Evolutionary conservation across 345 rosid genomes (phyloP).

Genomic region (Clausena lansium): DNA sequence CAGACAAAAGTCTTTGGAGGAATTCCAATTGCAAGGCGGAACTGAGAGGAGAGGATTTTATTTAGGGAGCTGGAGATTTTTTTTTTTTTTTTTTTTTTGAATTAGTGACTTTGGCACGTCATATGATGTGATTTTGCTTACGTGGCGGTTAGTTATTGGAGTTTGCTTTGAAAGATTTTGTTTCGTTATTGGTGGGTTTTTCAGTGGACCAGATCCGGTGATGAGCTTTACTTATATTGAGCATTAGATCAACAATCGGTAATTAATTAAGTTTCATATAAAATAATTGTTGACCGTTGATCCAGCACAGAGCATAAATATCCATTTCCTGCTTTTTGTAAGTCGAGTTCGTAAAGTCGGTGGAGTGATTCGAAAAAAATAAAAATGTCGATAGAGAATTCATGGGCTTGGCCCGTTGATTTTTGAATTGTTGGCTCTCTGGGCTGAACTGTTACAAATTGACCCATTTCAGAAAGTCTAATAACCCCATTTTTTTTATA

Average conservation of each 20-base stretch:
- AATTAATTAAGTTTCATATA: no score
- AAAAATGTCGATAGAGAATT: no score
- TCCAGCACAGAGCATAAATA: no score
- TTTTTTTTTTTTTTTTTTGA: neutral
- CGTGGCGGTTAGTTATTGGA: constrained; percentile 35
- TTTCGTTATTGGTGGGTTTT: neutral
- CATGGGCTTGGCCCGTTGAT: neutral
- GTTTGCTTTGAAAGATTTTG: neutral
- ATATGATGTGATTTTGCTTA: neutral
- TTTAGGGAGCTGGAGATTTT: neutral
- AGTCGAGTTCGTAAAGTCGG: neutral
- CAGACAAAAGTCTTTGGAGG: neutral
- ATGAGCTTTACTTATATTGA: no score
- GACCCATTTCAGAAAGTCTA: neutral
- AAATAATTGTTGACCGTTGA: no score
- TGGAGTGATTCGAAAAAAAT: neutral
- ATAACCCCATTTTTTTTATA: neutral
- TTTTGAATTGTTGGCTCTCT: no score
- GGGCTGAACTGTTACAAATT: neutral
- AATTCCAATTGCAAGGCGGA: neutral
- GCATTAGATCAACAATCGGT: no score
- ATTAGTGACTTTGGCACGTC: constrained; percentile 22
- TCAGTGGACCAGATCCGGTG: no score
- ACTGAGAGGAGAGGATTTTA: neutral
- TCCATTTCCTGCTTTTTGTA: no score